phyloP scores from a whole-genome alignment of 331 rosid species.

The Quercus lobata region DNA sequence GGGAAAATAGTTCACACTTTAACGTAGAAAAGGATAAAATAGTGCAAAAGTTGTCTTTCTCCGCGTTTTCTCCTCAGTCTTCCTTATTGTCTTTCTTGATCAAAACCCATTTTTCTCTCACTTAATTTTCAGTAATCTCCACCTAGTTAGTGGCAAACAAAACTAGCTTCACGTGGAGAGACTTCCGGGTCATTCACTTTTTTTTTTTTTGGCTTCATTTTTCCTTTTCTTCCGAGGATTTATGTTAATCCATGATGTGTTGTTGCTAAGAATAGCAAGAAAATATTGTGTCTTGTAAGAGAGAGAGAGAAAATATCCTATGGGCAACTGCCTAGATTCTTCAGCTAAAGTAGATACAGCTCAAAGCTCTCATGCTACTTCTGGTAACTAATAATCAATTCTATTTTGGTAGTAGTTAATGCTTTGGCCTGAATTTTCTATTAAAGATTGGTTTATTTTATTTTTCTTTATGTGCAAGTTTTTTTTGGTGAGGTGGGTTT shows the following conservation, averaged over 20 bases:
- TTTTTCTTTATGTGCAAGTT: background rate
- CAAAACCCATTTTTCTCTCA: background rate
- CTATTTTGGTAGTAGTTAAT: background rate
- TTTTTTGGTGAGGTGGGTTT: background rate
- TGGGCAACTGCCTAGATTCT: slow-evolving; percentile 60
- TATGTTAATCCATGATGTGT: background rate
- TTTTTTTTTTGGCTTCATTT: background rate
- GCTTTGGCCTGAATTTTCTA: no score
- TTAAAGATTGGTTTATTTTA: no score
- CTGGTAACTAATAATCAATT: slow-evolving; percentile 23
- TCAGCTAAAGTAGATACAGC: slow-evolving; percentile 51
- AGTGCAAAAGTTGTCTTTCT: no score
- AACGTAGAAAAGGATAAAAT: no score
- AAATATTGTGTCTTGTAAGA: background rate
- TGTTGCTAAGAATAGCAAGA: background rate
- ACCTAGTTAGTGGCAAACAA: background rate
- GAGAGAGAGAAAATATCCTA: background rate
- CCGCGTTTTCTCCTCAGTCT: background rate
- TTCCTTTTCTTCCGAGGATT: background rate
- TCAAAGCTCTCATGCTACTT: slow-evolving; percentile 30
- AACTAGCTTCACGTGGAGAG: background rate
- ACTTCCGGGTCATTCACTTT: background rate
- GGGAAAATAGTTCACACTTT: no score
- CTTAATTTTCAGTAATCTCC: background rate
- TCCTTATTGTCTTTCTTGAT: background rate